phyloP scores from a whole-genome alignment of 73 alveolate genomes.

The Breviolum minutum region DNA sequence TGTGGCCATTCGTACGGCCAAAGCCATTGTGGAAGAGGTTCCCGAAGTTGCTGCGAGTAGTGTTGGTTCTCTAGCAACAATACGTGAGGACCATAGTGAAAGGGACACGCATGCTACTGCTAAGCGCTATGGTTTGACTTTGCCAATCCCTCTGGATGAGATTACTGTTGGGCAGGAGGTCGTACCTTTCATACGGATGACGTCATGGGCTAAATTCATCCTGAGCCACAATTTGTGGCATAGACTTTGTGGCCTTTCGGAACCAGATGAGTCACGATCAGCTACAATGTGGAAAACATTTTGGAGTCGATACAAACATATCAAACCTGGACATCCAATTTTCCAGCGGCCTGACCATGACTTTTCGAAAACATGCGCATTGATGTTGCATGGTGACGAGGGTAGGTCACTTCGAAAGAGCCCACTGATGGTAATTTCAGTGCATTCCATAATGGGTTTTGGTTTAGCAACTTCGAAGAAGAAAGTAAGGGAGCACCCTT shows the following conservation, averaged over 20 bases:
- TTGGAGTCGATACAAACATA: not conserved
- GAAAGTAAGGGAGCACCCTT: not conserved
- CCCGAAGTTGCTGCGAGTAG: not conserved
- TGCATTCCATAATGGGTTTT: not conserved
- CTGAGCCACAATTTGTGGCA: not conserved
- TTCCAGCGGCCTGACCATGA: not conserved
- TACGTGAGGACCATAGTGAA: not conserved
- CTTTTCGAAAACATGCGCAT: not conserved
- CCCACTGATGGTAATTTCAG: not conserved
- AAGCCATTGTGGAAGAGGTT: not conserved
- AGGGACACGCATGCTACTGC: not conserved
- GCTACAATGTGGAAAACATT: not conserved
- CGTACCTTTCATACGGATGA: not conserved
- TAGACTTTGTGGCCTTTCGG: not conserved
- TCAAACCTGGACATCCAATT: not conserved
- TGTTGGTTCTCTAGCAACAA: not conserved
- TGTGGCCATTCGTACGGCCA: not conserved
- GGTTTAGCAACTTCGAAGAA: not conserved
- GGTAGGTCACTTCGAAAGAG: not conserved
- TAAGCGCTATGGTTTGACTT: not conserved
- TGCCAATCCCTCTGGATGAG: not conserved
- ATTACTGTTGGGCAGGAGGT: not conserved
- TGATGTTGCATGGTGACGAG: not conserved
- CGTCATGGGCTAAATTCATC: not conserved
- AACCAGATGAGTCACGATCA: not conserved